These are phyloP conservation scores for Penicillium nordicum DNA, from an alignment of 2,329 filamentous ascomycete species.

Conservation along the genomic window DNA sequence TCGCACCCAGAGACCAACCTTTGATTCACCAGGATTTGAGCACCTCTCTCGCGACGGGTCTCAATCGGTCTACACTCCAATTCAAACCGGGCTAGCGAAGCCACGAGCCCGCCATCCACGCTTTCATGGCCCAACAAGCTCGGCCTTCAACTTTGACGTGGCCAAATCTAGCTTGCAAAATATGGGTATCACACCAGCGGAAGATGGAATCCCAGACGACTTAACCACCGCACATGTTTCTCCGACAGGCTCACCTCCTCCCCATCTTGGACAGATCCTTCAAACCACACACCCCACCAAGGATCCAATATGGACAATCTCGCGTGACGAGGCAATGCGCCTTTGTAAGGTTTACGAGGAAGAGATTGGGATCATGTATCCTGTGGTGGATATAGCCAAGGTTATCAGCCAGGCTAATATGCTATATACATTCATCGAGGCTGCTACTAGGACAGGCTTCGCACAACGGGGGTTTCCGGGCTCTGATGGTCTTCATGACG, in stretches of 20 bases:
- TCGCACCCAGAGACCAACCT: conserved; percentile 46
- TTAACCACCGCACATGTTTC: conserved; percentile 52
- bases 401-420: conserved; percentile 67
- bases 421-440: conserved; percentile 71
- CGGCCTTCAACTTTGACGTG: conserved; percentile 78
- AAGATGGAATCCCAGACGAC: conserved; percentile 61
- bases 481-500: conserved; percentile 58
- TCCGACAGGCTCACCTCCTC: conserved; percentile 47
- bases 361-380: conserved; percentile 90
- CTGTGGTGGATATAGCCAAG: conserved; percentile 70
- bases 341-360: conserved; percentile 80
- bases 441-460: conserved; percentile 58
- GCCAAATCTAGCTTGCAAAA: conserved; percentile 82
- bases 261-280: conserved; percentile 31
- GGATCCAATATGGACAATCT: conserved; percentile 78
- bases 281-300: conserved; percentile 47
- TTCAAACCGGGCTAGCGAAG: conserved; percentile 44
- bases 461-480: conserved; percentile 54
- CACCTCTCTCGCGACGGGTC: conserved; percentile 40
- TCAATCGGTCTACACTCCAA: conserved; percentile 35
- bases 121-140: conserved; percentile 83
- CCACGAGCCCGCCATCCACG: conserved; percentile 57
- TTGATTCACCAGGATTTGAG: conserved; percentile 36
- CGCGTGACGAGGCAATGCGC: conserved; percentile 73
- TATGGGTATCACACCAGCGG: conserved; percentile 73